Evolutionary conservation across 2,329 filamentous ascomycete genomes (phyloP), one percentile per base, ranked within the genome.

Genomic region (Arachnopeziza araneosa): DNA sequence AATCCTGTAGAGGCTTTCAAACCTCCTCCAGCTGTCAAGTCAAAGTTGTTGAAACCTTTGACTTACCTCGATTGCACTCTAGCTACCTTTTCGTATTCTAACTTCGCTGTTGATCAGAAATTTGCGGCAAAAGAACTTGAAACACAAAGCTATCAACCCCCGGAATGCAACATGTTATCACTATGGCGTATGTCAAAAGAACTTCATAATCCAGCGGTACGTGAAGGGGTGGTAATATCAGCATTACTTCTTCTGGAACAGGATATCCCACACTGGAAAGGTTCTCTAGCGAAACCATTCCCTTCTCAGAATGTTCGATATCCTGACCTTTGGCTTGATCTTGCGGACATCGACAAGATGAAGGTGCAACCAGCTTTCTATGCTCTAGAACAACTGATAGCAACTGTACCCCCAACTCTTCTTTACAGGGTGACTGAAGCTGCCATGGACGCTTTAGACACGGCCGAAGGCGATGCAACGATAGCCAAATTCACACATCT

Each of bases 401-500:
- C 36, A 14, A 44, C 17, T 14, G 36, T 44, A 17, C 36, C 36
- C 12, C 36, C 36, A 44, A 44, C 36, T 17, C 36, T 44, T 44
- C 36, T 44, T 44, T 44, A 44, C 36, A 44, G 36, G 17, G 36
- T 44, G 12, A 44, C 36, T 4, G 36, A 44, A 2, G 17, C 36
- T 14, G 36, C 36, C 3, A 44, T 44, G 10, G 17, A 44, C 17
- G 36, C 36, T 8, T 44, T 44, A 44, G 17, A 44, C 17, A 14
- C 10, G 10, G 36, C 17, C 3, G 17, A 44, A 44, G 36, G 36
- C 12, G 12, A 44, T 44, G 6, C 36, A 19, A 12, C 10, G 17
- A 17, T 19, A 12, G 36, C 36, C 50, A 57, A 48, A 5, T 24
- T 70, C 21, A 68, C 72, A n/a, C 36, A 54, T 5, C 55, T 68